phyloP scores from a whole-genome alignment of 1,284 basidiomycete species.

The Vanrija sp. region DNA sequence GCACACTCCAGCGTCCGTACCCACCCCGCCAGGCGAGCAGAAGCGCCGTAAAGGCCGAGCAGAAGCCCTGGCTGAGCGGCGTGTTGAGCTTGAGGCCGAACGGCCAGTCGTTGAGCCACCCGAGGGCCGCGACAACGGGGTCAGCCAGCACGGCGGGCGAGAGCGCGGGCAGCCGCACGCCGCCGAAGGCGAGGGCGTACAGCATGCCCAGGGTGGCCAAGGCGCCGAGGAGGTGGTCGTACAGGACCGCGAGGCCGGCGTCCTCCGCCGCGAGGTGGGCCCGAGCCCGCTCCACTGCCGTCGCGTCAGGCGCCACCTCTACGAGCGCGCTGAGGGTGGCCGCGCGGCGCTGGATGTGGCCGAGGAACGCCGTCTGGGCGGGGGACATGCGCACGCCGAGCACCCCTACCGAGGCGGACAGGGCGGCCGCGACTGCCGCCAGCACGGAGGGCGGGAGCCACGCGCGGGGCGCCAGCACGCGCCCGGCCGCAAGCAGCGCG shows the following conservation, averaged over 20 bases:
- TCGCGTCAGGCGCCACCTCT: neutral
- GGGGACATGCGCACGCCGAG: neutral
- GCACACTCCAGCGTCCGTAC: constrained; percentile 29
- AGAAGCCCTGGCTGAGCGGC: constrained; percentile 79
- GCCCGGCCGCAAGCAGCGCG: no score
- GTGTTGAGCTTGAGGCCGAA: constrained; percentile 94
- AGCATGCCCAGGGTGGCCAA: no score
- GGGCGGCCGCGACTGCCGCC: constrained; percentile 66
- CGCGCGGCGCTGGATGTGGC: no score
- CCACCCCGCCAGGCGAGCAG: constrained; percentile 66
- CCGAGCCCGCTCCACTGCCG: no score
- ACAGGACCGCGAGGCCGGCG: no score
- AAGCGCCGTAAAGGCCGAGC: constrained; percentile 62
- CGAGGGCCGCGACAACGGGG: constrained; percentile 17
- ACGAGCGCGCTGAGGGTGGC: neutral
- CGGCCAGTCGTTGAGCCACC: constrained; percentile 92
- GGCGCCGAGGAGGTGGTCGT: no score
- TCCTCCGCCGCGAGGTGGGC: no score
- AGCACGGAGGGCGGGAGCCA: constrained; percentile 51
- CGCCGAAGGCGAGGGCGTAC: no score
- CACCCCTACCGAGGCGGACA: constrained; percentile 63
- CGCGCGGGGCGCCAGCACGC: no score
- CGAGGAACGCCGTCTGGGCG: neutral
- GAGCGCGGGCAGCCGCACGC: no score
- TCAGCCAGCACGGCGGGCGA: constrained; percentile 3